Base-by-base conservation (phyloP, 306 rosid species). In the Quercus variabilis region DNA sequence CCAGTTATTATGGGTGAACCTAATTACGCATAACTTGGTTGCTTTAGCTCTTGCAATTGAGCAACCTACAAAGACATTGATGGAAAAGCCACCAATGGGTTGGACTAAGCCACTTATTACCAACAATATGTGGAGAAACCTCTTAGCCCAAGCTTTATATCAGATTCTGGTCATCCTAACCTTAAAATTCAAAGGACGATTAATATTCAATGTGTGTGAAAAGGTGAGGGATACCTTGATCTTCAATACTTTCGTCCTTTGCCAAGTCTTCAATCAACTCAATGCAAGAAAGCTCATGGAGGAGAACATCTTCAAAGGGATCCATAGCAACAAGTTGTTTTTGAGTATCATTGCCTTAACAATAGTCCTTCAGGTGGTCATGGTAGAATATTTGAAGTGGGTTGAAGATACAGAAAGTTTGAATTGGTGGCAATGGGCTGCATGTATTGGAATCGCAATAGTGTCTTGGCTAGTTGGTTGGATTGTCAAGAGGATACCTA, bases 1-100 rank as follows among this genome's bases (percentile, higher is more conserved):
- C 3, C 80, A 85, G 15, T 33, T 85, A 21, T 51, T 85, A 30
- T 85, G 77, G 88, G 77, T 82, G 62, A 82, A 75, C 57, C 52
- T 79, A 26, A 73, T 85, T 9, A 82, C 67, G 79, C 84, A 76
- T 69, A 79, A 84, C 23, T 33, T 85, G 74, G 81, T 74, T 13
- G 83, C 82, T 60, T 41, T 79, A 17, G 89, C 86, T 58, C 73
- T 86, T 2, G 84, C 84, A 71, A 82, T 76, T 0, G 73, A 86
- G 35, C 58, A 80, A 38, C 89, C 84, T 21, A 35, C 82, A 19
- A 46, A 73, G 3, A 75, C 79, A 38, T 73, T 86, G 20, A 79
- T 79, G 82, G 75, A 86, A 18, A 76, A 76, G 21, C 75, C 55
- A 1, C 69, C 78, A 0, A 69, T 76, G 46, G 75, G 80, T 41